A percentile compares a stretch with the other conserved stretches of the same genome.
Conservation (phyloP, 108 stramenopile genomes). For the Fragilaria radians region DNA sequence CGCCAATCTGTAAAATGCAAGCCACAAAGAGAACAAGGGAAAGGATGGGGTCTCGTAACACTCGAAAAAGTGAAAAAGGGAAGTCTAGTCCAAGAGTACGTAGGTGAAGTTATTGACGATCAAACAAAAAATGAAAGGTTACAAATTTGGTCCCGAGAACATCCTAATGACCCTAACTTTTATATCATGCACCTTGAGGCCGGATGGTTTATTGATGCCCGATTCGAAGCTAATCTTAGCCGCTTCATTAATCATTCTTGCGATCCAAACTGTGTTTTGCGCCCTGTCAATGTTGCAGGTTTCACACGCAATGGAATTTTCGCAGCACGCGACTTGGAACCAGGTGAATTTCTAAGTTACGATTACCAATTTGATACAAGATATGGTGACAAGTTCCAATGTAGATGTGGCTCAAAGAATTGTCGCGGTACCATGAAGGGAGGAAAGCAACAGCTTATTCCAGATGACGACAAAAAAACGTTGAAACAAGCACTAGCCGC, state of each 20-base stretch:
- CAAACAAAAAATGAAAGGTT: conserved; percentile 64
- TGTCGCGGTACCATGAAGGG: conserved; percentile 81
- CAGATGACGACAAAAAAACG: conserved; percentile 25
- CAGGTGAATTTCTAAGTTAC: conserved; percentile 85
- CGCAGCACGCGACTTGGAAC: conserved; percentile 53
- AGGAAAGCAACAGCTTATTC: conserved; percentile 9
- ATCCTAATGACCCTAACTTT: conserved; percentile 90
- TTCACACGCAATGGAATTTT: conserved; percentile 81
- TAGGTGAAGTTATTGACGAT: conserved; percentile 87
- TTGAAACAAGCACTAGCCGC: conserved; percentile 38
- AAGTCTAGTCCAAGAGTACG: conserved; percentile 83
- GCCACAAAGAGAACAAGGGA: conserved; percentile 73
- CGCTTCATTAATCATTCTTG: conserved; percentile 96
- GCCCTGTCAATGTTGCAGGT: conserved; percentile 77
- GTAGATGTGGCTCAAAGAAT: conserved; percentile 65
- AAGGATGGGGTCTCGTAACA: conserved; percentile 86
- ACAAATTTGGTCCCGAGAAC: conserved; percentile 55
- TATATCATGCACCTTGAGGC: conserved; percentile 86
- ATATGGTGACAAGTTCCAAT: conserved; percentile 50
- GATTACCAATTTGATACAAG: conserved; percentile 90
- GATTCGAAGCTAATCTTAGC: conserved; percentile 72
- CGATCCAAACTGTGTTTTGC: conserved; percentile 86
- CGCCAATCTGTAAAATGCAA: conserved; percentile 51
- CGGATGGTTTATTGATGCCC: conserved; percentile 88
- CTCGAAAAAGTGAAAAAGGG: conserved; percentile 59